These are phyloP conservation scores for Pyrenochaeta sp. DNA, from an alignment of 2,329 filamentous ascomycete species.

Conservation along the genomic window DNA sequence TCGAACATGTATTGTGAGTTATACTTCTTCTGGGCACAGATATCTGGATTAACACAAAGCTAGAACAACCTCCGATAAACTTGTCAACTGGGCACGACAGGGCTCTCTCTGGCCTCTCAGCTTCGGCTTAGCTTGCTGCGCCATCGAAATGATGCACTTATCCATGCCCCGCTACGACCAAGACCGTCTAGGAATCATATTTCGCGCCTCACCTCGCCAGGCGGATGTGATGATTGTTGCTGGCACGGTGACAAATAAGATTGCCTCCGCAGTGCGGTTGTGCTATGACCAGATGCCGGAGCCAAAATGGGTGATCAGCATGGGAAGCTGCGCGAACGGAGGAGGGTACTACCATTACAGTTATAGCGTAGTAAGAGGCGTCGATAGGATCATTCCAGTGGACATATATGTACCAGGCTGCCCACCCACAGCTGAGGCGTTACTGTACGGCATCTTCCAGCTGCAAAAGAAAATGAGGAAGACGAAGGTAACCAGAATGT, in stretches of 20 bases:
- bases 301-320: conserved; percentile 82
- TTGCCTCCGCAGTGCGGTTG: conserved; percentile 85
- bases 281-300: conserved; percentile 96
- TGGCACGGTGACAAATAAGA: conserved; percentile 93
- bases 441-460: conserved; percentile 72
- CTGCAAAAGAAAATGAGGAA: conserved; percentile 77
- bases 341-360: conserved; percentile 86
- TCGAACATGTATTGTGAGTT: conserved; percentile 21
- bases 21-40: background rate
- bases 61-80: background rate
- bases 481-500: conserved; percentile 62
- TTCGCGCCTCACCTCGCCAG: conserved; percentile 85
- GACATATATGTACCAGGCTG: conserved; percentile 85
- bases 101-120: conserved; percentile 87
- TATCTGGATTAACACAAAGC: background rate
- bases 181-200: conserved; percentile 87
- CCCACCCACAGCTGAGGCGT: conserved; percentile 61
- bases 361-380: conserved; percentile 77
- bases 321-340: conserved; percentile 83
- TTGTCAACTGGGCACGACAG: conserved; percentile 81
- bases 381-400: conserved; percentile 78
- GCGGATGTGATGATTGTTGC: conserved; percentile 94
- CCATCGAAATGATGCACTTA: conserved; percentile 91
- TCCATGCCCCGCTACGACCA: conserved; percentile 89
- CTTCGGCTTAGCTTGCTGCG: conserved; percentile 87